Conservation (phyloP, 2,329 filamentous ascomycete genomes). For the Talaromyces sp. region DNA sequence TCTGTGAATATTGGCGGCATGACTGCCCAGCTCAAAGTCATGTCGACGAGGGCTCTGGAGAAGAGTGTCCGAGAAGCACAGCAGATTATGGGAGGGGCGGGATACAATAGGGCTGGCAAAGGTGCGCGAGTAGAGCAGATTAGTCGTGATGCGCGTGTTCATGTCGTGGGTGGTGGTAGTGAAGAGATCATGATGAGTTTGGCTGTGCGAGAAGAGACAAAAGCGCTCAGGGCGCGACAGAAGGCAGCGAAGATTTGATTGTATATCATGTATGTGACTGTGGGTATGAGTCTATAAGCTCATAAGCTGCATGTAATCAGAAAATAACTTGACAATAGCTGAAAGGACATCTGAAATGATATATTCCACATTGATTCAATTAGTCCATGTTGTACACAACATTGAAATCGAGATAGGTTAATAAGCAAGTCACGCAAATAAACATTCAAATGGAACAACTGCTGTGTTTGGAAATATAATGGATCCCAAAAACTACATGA, state of each 20-base stretch:
- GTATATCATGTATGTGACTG: neutral
- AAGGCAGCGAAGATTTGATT: neutral
- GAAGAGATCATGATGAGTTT: constrained; percentile 37
- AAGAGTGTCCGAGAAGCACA: constrained; percentile 51
- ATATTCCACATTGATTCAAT: too few species aligned
- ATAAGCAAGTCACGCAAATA: neutral
- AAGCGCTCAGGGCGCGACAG: constrained; percentile 4
- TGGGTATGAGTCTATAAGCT: too few species aligned
- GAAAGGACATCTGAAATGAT: too few species aligned
- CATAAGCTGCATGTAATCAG: too few species aligned
- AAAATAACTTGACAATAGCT: too few species aligned
- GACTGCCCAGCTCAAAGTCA: constrained; percentile 48
- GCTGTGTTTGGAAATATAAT: neutral
- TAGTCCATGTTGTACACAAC: too few species aligned
- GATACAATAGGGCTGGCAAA: constrained; percentile 46
- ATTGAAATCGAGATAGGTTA: too few species aligned
- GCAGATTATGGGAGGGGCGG: constrained; percentile 49
- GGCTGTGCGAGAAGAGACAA: constrained; percentile 17
- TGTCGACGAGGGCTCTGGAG: constrained; percentile 48
- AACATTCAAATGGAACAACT: neutral
- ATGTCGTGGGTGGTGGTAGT: constrained; percentile 36
- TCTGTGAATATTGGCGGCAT: constrained; percentile 45
- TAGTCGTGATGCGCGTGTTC: constrained; percentile 46
- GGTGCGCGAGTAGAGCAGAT: constrained; percentile 50
- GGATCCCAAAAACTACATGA: neutral